A percentile compares a stretch with the other conserved stretches of the same genome.
Conservation (phyloP, 2,329 filamentous ascomycete species). For the Trichophyton equinum region DNA sequence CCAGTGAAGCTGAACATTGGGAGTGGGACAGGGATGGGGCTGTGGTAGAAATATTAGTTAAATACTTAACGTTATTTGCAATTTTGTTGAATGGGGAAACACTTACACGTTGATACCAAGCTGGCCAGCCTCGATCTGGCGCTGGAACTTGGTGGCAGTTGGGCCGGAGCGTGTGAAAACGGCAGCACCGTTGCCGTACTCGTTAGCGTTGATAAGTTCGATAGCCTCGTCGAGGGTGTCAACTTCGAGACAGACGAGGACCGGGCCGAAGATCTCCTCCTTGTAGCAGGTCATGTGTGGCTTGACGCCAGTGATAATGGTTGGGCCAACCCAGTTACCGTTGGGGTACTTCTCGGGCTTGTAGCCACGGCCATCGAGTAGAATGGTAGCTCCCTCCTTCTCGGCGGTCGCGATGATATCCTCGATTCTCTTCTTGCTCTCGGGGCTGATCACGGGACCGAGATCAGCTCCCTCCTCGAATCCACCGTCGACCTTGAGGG, state of each 20-base stretch:
- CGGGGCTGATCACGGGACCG: conserved; percentile 50
- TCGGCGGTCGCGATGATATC: conserved; percentile 49
- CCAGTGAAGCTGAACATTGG: conserved; percentile 55
- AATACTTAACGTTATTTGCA: background rate
- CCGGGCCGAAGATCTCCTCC: conserved; percentile 56
- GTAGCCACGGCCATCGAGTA: conserved; percentile 49
- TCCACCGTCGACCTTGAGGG: conserved; percentile 47
- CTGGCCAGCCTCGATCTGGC: conserved; percentile 54
- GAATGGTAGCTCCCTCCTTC: conserved; percentile 51
- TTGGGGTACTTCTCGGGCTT: conserved; percentile 53
- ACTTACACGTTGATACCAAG: conserved; percentile 49
- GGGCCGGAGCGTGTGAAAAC: conserved; percentile 53
- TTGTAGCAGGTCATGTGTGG: conserved; percentile 54
- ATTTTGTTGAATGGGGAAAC: background rate
- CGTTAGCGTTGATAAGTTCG: conserved; percentile 51
- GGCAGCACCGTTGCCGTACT: conserved; percentile 55
- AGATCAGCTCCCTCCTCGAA: conserved; percentile 50
- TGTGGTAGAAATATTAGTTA: background rate
- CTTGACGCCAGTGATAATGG: conserved; percentile 53
- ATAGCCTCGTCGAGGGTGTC: conserved; percentile 51
- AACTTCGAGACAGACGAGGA: conserved; percentile 50
- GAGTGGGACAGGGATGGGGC: conserved; percentile 48
- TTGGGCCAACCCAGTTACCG: conserved; percentile 54
- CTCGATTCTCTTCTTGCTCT: conserved; percentile 53
- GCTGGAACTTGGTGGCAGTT: conserved; percentile 50